Percentiles rank a stretch among this genome's conserved stretches.
These are phyloP conservation scores for Microthlaspi erraticum DNA, from an alignment of 345 rosid genomes.

Conservation along the genomic window DNA sequence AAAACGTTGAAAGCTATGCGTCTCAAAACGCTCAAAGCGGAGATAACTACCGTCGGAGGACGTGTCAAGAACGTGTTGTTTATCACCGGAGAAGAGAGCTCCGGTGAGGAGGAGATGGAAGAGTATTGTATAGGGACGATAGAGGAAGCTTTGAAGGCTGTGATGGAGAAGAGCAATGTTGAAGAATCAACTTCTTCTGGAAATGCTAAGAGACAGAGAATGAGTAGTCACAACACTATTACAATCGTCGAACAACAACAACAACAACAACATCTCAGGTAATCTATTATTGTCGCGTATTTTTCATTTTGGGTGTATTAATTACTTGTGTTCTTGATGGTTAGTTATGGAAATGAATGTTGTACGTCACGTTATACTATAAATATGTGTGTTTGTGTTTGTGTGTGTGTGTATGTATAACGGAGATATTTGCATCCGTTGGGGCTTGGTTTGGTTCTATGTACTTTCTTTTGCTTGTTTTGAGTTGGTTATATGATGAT, in stretches of 20 bases:
- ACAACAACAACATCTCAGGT: constrained; percentile 49
- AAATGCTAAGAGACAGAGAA: constrained; percentile 85
- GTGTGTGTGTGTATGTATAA: constrained; percentile 39
- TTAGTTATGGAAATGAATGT: constrained; percentile 25
- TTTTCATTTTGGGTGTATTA: constrained; percentile 5
- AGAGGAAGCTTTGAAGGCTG: constrained; percentile 88
- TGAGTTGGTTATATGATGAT: constrained; percentile 9
- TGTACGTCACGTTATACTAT: constrained; percentile 28
- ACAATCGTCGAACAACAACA: constrained; percentile 69
- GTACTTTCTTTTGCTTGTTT: constrained; percentile 16
- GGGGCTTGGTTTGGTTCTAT: constrained; percentile 25
- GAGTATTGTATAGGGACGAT: constrained; percentile 73
- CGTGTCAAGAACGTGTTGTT: constrained; percentile 94
- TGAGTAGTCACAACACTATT: constrained; percentile 48
- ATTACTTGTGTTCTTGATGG: constrained; percentile 15
- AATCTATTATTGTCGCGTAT: constrained; percentile 4
- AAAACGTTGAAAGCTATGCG: constrained; percentile 80
- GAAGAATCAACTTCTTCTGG: constrained; percentile 78
- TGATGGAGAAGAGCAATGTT: constrained; percentile 78
- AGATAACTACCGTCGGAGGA: constrained; percentile 90
- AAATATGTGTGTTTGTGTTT: constrained; percentile 38
- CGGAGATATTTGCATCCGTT: constrained; percentile 44
- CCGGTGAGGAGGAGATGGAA: constrained; percentile 48
- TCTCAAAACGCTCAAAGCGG: constrained; percentile 85
- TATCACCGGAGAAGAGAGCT: constrained; percentile 76